phyloP scores from a whole-genome alignment of 2,329 filamentous ascomycete species.

The Pseudopyrenochaeta lycopersici region DNA sequence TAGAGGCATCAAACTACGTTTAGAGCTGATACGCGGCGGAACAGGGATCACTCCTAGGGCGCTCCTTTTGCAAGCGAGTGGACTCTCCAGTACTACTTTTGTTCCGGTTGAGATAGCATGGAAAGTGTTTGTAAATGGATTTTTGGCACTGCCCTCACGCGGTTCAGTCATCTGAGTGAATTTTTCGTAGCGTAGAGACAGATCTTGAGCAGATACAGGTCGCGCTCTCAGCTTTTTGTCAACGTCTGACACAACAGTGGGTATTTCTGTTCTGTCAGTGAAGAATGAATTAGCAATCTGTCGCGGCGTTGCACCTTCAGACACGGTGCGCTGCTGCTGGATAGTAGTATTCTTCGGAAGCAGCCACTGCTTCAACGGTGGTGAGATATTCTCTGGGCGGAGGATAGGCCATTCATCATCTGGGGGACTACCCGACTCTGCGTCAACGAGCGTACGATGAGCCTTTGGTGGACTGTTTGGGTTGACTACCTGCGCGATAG shows the following conservation, averaged over 20 bases:
- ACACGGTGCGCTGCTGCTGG: conserved; percentile 11
- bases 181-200: background rate
- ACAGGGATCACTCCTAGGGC: background rate
- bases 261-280: background rate
- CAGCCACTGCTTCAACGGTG: background rate
- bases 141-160: conserved; percentile 2
- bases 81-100: conserved; percentile 11
- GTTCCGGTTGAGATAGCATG: conserved; percentile 19
- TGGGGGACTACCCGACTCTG: conserved; percentile 43
- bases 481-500: conserved; percentile 42
- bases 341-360: background rate
- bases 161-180: background rate
- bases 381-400: conserved; percentile 29
- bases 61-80: conserved; percentile 8
- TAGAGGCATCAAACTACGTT: conserved; percentile 21
- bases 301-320: conserved; percentile 1
- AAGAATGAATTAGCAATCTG: conserved; percentile 3
- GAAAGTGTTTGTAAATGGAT: conserved; percentile 10
- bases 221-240: background rate
- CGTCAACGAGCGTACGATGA: conserved; percentile 51
- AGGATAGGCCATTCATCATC: conserved; percentile 40
- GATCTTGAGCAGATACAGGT: background rate
- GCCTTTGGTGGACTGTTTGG: conserved; percentile 46
- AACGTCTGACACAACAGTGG: too few relatives aligned
- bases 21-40: conserved; percentile 26